Evolutionary conservation across 768 basidiomycete genomes (phyloP).

Genomic region (Lactarius indigo): DNA sequence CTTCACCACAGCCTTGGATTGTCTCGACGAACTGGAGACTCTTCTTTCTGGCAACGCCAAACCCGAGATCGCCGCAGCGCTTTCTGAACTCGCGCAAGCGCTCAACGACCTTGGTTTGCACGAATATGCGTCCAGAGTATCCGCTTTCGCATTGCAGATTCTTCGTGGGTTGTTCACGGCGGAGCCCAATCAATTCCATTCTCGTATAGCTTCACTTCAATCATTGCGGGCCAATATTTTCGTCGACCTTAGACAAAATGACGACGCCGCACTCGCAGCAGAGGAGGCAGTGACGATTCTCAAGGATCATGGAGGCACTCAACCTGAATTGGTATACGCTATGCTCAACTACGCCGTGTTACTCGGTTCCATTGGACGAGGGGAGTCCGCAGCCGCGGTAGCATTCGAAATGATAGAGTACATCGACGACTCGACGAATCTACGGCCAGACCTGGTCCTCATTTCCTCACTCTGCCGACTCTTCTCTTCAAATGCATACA

Average conservation of each 20-base stretch:
- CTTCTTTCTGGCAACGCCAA: neutral
- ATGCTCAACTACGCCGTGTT: slow-evolving; percentile 5
- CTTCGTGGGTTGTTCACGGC: neutral
- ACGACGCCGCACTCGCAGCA: slow-evolving; percentile 1
- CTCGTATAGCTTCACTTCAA: neutral
- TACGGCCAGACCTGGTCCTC: neutral
- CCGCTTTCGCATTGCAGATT: neutral
- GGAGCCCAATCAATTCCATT: neutral
- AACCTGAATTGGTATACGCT: slow-evolving; percentile 4
- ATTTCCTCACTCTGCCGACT: slow-evolving; percentile 7
- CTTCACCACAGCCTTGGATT: slow-evolving; percentile 6
- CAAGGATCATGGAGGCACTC: neutral
- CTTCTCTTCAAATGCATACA: neutral
- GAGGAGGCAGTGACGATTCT: slow-evolving; percentile 1
- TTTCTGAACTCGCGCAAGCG: slow-evolving; percentile 11
- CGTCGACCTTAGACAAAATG: slow-evolving; percentile 8
- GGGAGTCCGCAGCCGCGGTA: slow-evolving; percentile 2
- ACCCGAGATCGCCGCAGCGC: neutral
- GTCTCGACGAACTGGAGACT: neutral
- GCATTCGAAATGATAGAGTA: slow-evolving; percentile 9
- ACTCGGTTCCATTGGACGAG: slow-evolving; percentile 3
- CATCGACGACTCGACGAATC: neutral
- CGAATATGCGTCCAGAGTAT: slow-evolving; percentile 4
- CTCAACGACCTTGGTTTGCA: slow-evolving; percentile 16
- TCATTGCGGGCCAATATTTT: slow-evolving; percentile 12